These are phyloP conservation scores for Arthrinium puccinioides DNA, from an alignment of 2,329 filamentous ascomycete genomes.

Conservation along the genomic window DNA sequence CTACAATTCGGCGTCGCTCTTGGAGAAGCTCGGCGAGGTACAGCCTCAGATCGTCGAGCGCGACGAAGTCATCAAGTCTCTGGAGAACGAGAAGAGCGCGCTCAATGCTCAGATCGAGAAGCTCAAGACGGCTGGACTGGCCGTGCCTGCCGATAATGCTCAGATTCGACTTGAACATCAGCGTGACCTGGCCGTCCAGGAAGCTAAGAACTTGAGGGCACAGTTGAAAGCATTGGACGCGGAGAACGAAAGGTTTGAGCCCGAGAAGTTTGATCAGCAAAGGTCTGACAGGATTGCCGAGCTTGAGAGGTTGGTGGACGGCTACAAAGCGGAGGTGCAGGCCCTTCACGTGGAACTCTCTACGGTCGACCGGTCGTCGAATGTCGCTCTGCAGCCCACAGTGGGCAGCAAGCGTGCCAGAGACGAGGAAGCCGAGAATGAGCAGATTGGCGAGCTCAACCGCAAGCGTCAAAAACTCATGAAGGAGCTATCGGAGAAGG, in stretches of 20 bases:
- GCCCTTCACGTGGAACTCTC: constrained; percentile 68
- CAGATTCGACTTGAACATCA: constrained; percentile 78
- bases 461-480: constrained; percentile 70
- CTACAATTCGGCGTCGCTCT: constrained; percentile 68
- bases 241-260: constrained; percentile 81
- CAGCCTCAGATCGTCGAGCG: constrained; percentile 73
- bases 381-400: constrained; percentile 13
- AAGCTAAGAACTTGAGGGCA: constrained; percentile 87
- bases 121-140: constrained; percentile 44
- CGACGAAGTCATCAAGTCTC: constrained; percentile 62
- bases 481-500: constrained; percentile 40
- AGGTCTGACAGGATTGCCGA: constrained; percentile 70
- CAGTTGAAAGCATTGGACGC: constrained; percentile 84
- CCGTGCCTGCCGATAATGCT: constrained; percentile 54
- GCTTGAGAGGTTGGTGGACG: constrained; percentile 78
- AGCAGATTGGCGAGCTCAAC: constrained; percentile 74
- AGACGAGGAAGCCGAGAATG: constrained; percentile 51
- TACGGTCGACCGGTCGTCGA: constrained; percentile 46
- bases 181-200: constrained; percentile 76
- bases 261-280: constrained; percentile 68
- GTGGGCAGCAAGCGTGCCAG: constrained; percentile 58
- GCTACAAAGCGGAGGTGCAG: constrained; percentile 77
- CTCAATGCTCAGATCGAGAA: constrained; percentile 66
- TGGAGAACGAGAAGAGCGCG: constrained; percentile 63
- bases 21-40: constrained; percentile 71